Conservation (phyloP, 2,329 filamentous ascomycete genomes). For the Nectriaceae sp. region DNA sequence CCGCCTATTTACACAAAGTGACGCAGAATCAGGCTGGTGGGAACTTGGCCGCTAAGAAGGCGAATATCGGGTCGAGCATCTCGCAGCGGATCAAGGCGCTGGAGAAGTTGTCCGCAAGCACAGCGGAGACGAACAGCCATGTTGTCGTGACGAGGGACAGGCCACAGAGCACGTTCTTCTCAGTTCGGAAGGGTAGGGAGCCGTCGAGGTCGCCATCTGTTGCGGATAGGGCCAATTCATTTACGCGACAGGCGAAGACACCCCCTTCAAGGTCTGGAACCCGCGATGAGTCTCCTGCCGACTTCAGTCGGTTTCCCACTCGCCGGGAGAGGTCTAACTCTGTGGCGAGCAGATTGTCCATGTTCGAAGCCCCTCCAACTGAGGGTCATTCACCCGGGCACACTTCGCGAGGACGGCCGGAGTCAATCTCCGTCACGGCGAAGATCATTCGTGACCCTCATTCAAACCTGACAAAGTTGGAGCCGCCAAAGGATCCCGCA, state of each 20-base stretch:
- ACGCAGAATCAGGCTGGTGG: slow-evolving; percentile 49
- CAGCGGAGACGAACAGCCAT: slow-evolving; percentile 22
- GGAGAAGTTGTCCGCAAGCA: slow-evolving; percentile 67
- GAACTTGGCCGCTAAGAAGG: slow-evolving; percentile 60
- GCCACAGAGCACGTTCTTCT: slow-evolving; percentile 59
- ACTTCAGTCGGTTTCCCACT: slow-evolving; percentile 23
- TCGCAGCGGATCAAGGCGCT: slow-evolving; percentile 93
- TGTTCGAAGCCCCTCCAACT: slow-evolving; percentile 48
- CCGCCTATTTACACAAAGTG: slow-evolving; percentile 56
- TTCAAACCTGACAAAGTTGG: slow-evolving; percentile 44
- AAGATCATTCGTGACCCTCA: slow-evolving; percentile 72
- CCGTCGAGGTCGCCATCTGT: slow-evolving; percentile 48
- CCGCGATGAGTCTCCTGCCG: slow-evolving; percentile 48
- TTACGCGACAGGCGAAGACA: slow-evolving; percentile 33
- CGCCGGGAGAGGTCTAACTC: slow-evolving; percentile 53
- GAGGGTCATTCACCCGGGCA: slow-evolving; percentile 29
- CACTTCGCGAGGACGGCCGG: slow-evolving; percentile 53
- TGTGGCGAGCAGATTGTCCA: slow-evolving; percentile 56
- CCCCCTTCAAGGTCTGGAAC: slow-evolving; percentile 40
- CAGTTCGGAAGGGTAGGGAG: slow-evolving; percentile 54
- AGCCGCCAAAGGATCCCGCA: slow-evolving; percentile 41
- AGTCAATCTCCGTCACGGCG: slow-evolving; percentile 87
- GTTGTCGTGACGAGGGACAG: slow-evolving; percentile 35
- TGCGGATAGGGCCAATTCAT: slow-evolving; percentile 44
- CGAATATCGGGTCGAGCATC: slow-evolving; percentile 86